A percentile compares a stretch with the other conserved stretches of the same genome.
Evolutionary conservation across 1,284 basidiomycete genomes (phyloP).

Genomic region (Hemileccinum hortonii): DNA sequence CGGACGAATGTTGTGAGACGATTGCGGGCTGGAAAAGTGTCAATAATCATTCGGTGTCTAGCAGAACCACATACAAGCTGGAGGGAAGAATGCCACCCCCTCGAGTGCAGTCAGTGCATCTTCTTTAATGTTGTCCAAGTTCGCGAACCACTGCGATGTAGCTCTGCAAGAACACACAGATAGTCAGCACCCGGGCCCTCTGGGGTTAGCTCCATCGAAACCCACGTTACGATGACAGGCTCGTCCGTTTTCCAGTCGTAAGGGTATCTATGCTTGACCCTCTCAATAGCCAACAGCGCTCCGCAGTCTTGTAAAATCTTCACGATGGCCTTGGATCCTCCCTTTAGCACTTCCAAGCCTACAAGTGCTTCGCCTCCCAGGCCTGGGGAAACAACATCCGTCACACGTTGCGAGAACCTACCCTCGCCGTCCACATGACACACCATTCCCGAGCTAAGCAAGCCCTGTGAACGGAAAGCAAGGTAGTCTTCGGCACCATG

Average conservation of each 20-base stretch:
- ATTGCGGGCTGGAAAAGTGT: conserved; percentile 60
- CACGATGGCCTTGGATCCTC: conserved; percentile 70
- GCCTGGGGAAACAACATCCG: conserved; percentile 51
- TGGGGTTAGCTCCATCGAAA: background rate
- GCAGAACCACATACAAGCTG: conserved; percentile 49
- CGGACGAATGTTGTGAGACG: conserved; percentile 84
- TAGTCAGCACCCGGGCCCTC: conserved; percentile 9
- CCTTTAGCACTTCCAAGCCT: conserved; percentile 72
- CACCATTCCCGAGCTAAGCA: conserved; percentile 47
- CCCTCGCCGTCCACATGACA: conserved; percentile 89
- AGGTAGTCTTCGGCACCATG: conserved; percentile 94
- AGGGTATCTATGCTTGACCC: conserved; percentile 87
- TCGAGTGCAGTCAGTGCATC: conserved; percentile 72
- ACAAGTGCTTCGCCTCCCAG: conserved; percentile 47
- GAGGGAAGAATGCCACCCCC: conserved; percentile 77
- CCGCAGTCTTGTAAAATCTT: conserved; percentile 61
- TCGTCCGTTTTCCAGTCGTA: conserved; percentile 97
- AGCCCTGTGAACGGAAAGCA: conserved; percentile 56
- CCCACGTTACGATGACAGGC: conserved; percentile 87
- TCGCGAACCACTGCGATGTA: conserved; percentile 98
- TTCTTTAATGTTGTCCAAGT: conserved; percentile 82
- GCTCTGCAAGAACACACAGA: conserved; percentile 53
- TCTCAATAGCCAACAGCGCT: conserved; percentile 66
- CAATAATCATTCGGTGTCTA: background rate
- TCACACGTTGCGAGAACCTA: conserved; percentile 60